These are phyloP conservation scores for Fusarium newnesense DNA, from an alignment of 2,329 filamentous ascomycete genomes.

Conservation along the genomic window DNA sequence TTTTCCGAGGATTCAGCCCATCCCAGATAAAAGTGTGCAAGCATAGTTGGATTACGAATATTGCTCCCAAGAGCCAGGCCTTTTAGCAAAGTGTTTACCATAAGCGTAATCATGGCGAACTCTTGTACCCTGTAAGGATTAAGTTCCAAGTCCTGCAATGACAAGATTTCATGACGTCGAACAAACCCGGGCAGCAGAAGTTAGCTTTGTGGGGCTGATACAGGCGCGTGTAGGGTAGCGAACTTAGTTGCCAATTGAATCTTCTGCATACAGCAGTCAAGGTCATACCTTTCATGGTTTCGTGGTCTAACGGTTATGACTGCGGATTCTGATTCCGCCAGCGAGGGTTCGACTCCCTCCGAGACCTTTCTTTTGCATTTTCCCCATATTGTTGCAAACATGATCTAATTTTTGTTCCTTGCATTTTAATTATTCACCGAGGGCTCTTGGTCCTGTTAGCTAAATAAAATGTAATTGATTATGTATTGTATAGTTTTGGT, in stretches of 20 bases:
- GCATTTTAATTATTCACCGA: neutral
- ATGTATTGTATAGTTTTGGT: neutral
- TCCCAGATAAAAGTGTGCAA: neutral
- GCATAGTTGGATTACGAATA: accelerated
- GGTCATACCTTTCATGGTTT: neutral
- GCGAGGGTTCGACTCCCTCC: constrained; percentile 3
- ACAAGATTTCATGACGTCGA: accelerated
- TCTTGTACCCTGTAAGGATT: accelerated
- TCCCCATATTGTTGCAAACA: accelerated
- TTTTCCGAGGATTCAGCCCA: neutral
- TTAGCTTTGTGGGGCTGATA: accelerated
- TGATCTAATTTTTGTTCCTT: neutral
- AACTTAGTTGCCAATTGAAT: neutral
- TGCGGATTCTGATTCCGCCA: constrained; percentile 2
- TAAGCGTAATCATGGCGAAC: accelerated
- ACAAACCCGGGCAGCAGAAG: neutral
- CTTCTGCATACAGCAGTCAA: neutral
- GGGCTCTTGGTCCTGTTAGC: accelerated
- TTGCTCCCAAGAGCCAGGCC: neutral
- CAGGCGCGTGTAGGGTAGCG: neutral
- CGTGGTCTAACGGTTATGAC: constrained; percentile 4
- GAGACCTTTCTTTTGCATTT: neutral
- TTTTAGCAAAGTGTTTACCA: accelerated
- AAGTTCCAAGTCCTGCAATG: accelerated
- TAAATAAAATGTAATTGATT: neutral